Evolutionary conservation across 305 asterid species (phyloP).

Genomic region (Solanum aculeatissimum): DNA sequence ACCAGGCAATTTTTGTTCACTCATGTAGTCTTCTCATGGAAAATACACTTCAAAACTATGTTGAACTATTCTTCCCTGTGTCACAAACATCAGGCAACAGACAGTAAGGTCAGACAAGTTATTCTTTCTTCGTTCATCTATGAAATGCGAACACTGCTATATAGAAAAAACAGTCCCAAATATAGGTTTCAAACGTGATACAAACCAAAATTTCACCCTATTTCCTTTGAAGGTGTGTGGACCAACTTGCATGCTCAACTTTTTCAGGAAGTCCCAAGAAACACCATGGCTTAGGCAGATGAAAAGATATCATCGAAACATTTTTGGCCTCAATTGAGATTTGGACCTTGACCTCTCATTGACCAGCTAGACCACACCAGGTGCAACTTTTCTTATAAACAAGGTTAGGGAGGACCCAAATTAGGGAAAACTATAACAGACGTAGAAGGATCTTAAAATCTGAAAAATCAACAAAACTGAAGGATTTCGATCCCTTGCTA

Average conservation of each 20-base stretch:
- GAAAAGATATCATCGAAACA: not conserved
- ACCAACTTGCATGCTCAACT: too few relatives aligned
- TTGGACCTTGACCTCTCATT: not conserved
- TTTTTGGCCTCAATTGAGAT: not conserved
- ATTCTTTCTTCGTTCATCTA: not conserved
- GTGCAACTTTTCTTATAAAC: not conserved
- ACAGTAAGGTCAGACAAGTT: not conserved
- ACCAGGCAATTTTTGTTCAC: too few relatives aligned
- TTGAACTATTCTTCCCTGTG: constrained; percentile 7
- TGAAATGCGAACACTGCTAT: not conserved
- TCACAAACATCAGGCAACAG: not conserved
- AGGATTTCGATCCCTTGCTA: not conserved
- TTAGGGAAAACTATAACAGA: too few relatives aligned
- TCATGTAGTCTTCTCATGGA: too few relatives aligned
- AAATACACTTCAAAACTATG: not conserved
- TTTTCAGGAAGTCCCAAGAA: not conserved
- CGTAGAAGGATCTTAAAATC: too few relatives aligned
- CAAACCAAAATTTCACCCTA: too few relatives aligned
- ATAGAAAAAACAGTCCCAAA: not conserved
- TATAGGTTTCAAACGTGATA: not conserved
- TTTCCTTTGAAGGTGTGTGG: not conserved
- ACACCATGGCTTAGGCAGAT: not conserved
- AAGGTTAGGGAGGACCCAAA: not conserved
- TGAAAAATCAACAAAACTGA: not conserved
- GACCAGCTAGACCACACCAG: not conserved